A percentile compares a stretch with the other conserved stretches of the same genome.
Conservation (phyloP, 2,329 filamentous ascomycete species). For the Hypoxylon sp. region DNA sequence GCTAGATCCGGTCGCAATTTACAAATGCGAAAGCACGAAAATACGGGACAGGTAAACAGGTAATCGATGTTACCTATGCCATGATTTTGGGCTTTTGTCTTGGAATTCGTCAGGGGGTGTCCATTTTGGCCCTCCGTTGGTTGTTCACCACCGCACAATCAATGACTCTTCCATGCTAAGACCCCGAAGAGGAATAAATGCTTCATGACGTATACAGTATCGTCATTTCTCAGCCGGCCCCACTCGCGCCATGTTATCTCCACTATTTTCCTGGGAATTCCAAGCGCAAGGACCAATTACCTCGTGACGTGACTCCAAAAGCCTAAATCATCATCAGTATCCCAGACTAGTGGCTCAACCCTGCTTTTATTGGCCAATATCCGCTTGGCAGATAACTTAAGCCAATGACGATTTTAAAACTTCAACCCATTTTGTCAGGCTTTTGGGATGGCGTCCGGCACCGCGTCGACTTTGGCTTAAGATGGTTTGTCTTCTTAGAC, state of each 20-base stretch:
- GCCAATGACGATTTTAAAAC: conserved; percentile 28
- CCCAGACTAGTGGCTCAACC: conserved; percentile 9
- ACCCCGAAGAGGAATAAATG: conserved; percentile 28
- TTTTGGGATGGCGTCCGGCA: conserved; percentile 19
- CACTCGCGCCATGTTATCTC: conserved; percentile 24
- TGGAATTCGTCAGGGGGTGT: conserved; percentile 1
- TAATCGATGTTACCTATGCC: conserved; percentile 13
- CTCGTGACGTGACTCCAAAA: conserved; percentile 34
- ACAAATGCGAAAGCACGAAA: conserved; percentile 21
- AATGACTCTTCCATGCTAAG: conserved; percentile 43
- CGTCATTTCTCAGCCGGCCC: conserved; percentile 43
- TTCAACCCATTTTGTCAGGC: conserved; percentile 14
- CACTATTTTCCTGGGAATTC: conserved; percentile 37
- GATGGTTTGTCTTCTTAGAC: conserved; percentile 1
- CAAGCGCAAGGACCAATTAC: conserved; percentile 30
- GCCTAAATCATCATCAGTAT: conserved; percentile 35
- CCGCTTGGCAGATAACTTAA: conserved; percentile 25
- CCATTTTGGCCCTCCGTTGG: conserved; percentile 14
- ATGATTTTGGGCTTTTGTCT: conserved; percentile 17
- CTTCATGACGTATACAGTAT: conserved; percentile 43
- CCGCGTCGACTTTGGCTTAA: conserved; percentile 24
- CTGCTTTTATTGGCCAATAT: conserved; percentile 19
- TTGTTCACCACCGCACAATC: conserved; percentile 16
- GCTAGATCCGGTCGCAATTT: conserved; percentile 22
- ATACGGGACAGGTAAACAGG: not conserved